These are phyloP conservation scores for Cladosporium sphaerospermum DNA, from an alignment of 2,329 filamentous ascomycete genomes.

Conservation along the genomic window DNA sequence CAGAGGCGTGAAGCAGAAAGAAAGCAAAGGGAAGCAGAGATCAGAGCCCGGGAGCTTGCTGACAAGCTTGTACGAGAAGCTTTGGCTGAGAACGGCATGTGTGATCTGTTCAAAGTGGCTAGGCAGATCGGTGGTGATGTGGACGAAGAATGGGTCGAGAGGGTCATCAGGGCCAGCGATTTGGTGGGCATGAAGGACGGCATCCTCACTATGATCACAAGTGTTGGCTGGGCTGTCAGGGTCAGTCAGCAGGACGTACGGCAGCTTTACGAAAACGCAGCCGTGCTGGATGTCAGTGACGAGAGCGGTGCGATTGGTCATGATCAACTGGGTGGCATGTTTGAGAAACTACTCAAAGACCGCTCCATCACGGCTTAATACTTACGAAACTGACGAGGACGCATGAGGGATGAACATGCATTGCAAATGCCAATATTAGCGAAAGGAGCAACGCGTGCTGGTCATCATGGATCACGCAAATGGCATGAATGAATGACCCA, in stretches of 20 bases:
- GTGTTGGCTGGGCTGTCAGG: slow-evolving; percentile 38
- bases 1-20: slow-evolving; percentile 33
- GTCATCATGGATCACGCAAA: too few species aligned
- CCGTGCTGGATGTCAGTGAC: slow-evolving; percentile 21
- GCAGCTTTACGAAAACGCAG: slow-evolving; percentile 33
- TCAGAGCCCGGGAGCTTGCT: slow-evolving; percentile 26
- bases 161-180: slow-evolving; percentile 36
- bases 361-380: not conserved
- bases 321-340: slow-evolving; percentile 32
- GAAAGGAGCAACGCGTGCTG: too few species aligned
- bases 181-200: slow-evolving; percentile 28
- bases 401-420: too few species aligned
- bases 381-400: too few species aligned
- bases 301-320: slow-evolving; percentile 30
- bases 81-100: slow-evolving; percentile 25
- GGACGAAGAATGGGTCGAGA: slow-evolving; percentile 38
- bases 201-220: slow-evolving; percentile 36
- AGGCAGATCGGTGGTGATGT: slow-evolving; percentile 35
- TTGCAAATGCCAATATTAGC: too few species aligned
- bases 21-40: slow-evolving; percentile 33
- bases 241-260: slow-evolving; percentile 36
- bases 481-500: too few species aligned
- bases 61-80: slow-evolving; percentile 29
- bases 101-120: slow-evolving; percentile 37
- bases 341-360: slow-evolving; percentile 31